These are phyloP conservation scores for Isabelozyma gotoi DNA, from an alignment of 805 yeast genomes.

Conservation along the genomic window DNA sequence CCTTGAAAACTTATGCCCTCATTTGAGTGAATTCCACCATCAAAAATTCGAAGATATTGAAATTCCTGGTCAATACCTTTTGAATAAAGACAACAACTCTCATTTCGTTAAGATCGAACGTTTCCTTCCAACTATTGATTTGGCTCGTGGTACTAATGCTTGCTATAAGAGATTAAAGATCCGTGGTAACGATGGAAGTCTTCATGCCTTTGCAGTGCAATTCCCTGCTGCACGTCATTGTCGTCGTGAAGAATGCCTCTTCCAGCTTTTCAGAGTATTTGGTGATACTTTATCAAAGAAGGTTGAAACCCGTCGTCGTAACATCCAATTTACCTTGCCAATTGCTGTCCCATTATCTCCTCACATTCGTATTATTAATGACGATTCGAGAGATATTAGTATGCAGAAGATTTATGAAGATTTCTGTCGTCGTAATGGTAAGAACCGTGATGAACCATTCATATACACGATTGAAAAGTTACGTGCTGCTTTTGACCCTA, in stretches of 20 bases:
- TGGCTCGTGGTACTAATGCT: constrained; percentile 85
- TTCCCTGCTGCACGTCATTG: constrained; percentile 98
- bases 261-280: constrained; percentile 87
- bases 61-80: constrained; percentile 92
- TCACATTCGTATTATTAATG: constrained; percentile 85
- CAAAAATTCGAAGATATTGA: constrained; percentile 98
- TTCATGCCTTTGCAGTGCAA: constrained; percentile 93
- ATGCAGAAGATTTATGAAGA: constrained; percentile 86
- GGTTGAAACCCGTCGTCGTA: constrained; percentile 85
- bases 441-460: constrained; percentile 86
- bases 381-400: constrained; percentile 72
- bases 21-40: constrained; percentile 94
- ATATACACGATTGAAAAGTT: constrained; percentile 81
- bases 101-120: constrained; percentile 93
- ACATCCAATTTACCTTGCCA: constrained; percentile 83
- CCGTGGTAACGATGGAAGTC: constrained; percentile 89
- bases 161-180: constrained; percentile 87
- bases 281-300: constrained; percentile 76
- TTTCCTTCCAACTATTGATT: constrained; percentile 83
- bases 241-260: constrained; percentile 91
- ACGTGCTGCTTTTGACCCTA: constrained; percentile 90
- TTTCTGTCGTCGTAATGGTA: constrained; percentile 69
- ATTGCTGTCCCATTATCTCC: constrained; percentile 93
- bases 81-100: constrained; percentile 83
- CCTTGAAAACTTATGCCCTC: constrained; percentile 90